Percentiles rank a stretch among this genome's conserved stretches.
These are phyloP conservation scores for Zygotorulaspora sp. DNA, from an alignment of 805 yeast species.

Conservation along the genomic window DNA sequence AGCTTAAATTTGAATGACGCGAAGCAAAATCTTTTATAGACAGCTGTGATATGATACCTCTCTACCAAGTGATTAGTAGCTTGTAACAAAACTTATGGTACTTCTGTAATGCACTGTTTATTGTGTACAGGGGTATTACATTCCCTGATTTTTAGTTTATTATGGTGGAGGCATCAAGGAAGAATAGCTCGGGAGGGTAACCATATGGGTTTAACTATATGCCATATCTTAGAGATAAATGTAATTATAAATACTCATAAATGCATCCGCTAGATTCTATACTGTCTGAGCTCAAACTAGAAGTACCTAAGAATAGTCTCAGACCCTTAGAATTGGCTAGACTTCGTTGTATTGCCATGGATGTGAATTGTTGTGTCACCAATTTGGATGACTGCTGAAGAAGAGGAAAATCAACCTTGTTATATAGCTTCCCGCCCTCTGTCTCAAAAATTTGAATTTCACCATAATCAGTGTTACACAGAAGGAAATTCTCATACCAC, in stretches of 20 bases:
- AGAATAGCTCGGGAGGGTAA: not conserved
- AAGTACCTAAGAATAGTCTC: conserved; percentile 23
- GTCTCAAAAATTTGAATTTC: conserved; percentile 27
- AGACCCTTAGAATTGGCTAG: conserved; percentile 26
- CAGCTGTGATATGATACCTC: too few species aligned
- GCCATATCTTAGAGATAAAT: too few species aligned
- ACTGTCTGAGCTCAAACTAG: conserved; percentile 1
- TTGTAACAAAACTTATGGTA: too few species aligned
- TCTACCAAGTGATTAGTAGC: too few species aligned
- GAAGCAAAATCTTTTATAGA: too few species aligned
- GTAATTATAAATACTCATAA: conserved; percentile 9
- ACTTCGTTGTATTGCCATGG: conserved; percentile 25
- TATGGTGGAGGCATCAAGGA: too few species aligned
- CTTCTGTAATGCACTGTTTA: not conserved
- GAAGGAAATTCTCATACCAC: conserved; percentile 20
- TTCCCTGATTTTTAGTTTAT: not conserved
- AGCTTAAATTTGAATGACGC: too few species aligned
- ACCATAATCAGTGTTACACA: conserved; percentile 27
- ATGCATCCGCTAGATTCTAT: conserved; percentile 6
- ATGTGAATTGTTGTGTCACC: conserved; percentile 16
- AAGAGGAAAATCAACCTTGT: conserved; percentile 22
- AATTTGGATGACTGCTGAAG: conserved; percentile 3
- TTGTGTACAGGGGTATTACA: not conserved
- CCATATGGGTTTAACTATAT: too few species aligned
- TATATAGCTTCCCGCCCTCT: conserved; percentile 21